Evolutionary conservation across 306 rosid genomes (phyloP), one percentile per base, ranked within the genome.

Genomic region (Albizia julibrissin): DNA sequence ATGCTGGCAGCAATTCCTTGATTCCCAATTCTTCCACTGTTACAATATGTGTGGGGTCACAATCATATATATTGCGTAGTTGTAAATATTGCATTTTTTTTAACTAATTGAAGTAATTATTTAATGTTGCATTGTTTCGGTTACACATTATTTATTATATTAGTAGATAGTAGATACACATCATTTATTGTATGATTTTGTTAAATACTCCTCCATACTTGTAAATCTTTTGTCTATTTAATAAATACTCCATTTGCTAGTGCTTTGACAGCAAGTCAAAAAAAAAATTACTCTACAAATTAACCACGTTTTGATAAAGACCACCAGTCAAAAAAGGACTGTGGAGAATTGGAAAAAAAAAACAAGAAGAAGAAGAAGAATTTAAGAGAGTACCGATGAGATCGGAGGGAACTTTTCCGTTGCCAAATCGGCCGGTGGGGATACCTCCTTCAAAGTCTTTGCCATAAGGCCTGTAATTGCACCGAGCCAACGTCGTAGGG

Each of bases 1-100:
- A 95, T 5, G 99, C 86, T 0, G 98, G 98, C 21, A 93, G 70
- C 33, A 79, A 37, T 70, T 87, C 81, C 81, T 89, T 91, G 39
- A 95, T 75, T 67, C 95, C 95, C 47, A 95, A 52, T 69, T 77
- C 92, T 86, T 87, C 89, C 79, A 1, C 98, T 94, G 85, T 11
- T 1, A 70, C n/a, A 42, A n/a, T 24, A 58, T 54, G 8, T 21
- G 62, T 54, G 12, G 21, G 62, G 2, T 54, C 24, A 54, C 26
- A 6, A 1, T 37, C 40, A 37, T 18, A 16, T 52, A 37, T 18
- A 16, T 52, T 52, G 19, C 52, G 14, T 14, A 47, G 59, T 52
- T 4, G 59, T 19, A 52, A 52, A 52, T 52, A 52, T 52, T 47
- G 19, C 52, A 44, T 29, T 8, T 44, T 44, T 11, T 47, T 47